Base-by-base conservation (phyloP, 2,329 filamentous ascomycete species). In the Neofusicoccum parvum region DNA sequence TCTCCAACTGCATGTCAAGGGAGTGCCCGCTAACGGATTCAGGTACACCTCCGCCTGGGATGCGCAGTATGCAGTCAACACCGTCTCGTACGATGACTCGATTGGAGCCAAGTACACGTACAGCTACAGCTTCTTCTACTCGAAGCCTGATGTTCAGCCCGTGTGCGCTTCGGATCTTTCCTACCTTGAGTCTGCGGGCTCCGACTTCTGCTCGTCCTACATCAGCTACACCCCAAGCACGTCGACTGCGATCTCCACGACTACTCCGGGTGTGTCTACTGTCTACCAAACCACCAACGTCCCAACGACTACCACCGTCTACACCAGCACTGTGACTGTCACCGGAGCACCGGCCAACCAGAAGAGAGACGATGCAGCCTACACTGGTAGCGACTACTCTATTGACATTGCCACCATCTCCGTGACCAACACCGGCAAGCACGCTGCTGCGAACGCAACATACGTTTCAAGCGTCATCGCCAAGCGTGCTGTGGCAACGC, bases 31-130 rank as follows among this genome's bases (percentile, higher is more conserved):
- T 32, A 32, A 32, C 27, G 27, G 27, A 32, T 32, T 7, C 14
- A 50, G 48, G 48, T 50, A 54, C 36, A 54, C 50, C 1, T 41
- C 36, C 4, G 50, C 50, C 2, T 54, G 32, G 34, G 50, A 20
- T 37, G 34, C 50, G 3, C 10, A 54, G 32, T 54, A 54, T 23
- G 50, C 50, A 7, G 50, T 54, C 32, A 54, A 54, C 36, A 54
- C n/a, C 1, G 34, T 17, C 4, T 54, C 50, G 32, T 54, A 54
- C 17, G 50, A 54, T 17, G 50, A 54, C 34, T 20, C 32, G 7
- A 54, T 54, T 54, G 50, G 50, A 20, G 50, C 50, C 32, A 54
- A 39, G n/a, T 54, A 54, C 50, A 54, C 50, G 1, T 54, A 54
- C 50, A 54, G 50, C 50, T 36, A 37, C 32, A 54, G 50, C 50